These are phyloP conservation scores for Solanum paucissectum DNA, from an alignment of 257 asterid genomes.

Conservation along the genomic window DNA sequence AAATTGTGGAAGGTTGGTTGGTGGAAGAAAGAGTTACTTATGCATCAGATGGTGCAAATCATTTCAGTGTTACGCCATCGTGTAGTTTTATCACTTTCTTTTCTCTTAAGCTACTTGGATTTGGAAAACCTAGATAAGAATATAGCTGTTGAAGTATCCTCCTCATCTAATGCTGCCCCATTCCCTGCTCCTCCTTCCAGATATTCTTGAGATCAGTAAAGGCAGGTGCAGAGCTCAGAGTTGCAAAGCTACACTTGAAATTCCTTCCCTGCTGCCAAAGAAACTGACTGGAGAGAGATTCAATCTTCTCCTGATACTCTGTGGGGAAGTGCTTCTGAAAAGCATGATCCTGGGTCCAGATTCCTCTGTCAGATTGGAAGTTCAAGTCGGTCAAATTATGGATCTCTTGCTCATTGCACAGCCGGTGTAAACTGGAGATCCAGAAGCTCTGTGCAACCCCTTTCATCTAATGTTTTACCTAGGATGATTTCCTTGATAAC, in stretches of 20 bases:
- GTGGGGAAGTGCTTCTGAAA: constrained; percentile 21
- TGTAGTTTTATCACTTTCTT: not conserved
- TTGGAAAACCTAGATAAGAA: not conserved
- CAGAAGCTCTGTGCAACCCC: constrained; percentile 1
- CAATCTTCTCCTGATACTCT: constrained; percentile 13
- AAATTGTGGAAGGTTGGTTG: not conserved
- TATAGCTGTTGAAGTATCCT: not conserved
- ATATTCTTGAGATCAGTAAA: constrained; percentile 25
- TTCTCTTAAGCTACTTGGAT: not conserved
- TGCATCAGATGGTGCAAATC: not conserved
- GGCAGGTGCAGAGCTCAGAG: constrained; percentile 35
- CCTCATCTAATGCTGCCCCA: not conserved
- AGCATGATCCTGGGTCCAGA: constrained; percentile 18
- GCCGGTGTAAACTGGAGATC: constrained; percentile 5
- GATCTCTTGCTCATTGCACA: constrained; percentile 15
- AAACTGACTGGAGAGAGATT: constrained; percentile 25
- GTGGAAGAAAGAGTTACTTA: not conserved
- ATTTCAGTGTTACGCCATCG: not conserved
- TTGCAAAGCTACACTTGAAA: constrained; percentile 18
- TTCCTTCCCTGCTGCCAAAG: constrained; percentile 21
- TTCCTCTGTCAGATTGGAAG: constrained; percentile 23
- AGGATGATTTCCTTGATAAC: constrained; percentile 4
- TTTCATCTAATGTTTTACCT: constrained; percentile 27
- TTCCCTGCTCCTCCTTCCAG: not conserved
- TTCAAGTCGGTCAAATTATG: constrained; percentile 19